Evolutionary conservation across 345 rosid species (phyloP), one percentile per base, ranked within the genome.

Genomic region (Acer yangbiense): DNA sequence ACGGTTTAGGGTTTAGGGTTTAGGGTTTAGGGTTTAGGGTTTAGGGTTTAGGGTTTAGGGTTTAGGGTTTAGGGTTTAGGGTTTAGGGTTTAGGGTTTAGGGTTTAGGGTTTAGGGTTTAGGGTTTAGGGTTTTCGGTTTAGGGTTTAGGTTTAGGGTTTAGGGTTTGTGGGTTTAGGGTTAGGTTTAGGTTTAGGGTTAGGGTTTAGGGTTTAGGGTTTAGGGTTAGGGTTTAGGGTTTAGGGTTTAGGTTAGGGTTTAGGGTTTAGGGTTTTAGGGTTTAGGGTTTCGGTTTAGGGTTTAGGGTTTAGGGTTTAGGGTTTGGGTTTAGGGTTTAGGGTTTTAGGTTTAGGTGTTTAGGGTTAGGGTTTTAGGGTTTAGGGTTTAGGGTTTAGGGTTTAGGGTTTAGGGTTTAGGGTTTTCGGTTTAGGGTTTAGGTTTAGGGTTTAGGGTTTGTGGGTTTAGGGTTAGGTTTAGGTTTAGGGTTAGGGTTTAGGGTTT

Each of bases 21-120:
- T 81, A 54, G 65, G 83, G 76, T 72, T 72, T 64, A 55, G 66
- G 77, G 77, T 29, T 81, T 72, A 25, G 74, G 83, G 80, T 72
- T 81, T 76, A 41, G 73, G 77, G 80, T n/a, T 81, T 71, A 55
- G 73, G 83, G 80, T 65, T 81, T 65, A 27, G 73, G 83, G 73
- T 65, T 81, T 44, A 20, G 70, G 83, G 68, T 76, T 81, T 71
- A 63, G 82, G 82, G 69, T 75, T 80, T 61, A 65, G 76, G 80
- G 77, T 76, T 25, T 25, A 25, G 25, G 25, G 25, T 25, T 25
- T 25, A n/a, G n/a, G 25, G 25, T 25, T 25, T 25, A 25, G 25
- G 82, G 70, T 80, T 80, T 50, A 57, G 79, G 77, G 80, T 76
- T 81, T 76, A 76, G 73, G 83, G 80, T 81, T 81, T 66, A 66